These are phyloP conservation scores for Tremella mesenterica DNA, from an alignment of 768 basidiomycete species.

Conservation along the genomic window DNA sequence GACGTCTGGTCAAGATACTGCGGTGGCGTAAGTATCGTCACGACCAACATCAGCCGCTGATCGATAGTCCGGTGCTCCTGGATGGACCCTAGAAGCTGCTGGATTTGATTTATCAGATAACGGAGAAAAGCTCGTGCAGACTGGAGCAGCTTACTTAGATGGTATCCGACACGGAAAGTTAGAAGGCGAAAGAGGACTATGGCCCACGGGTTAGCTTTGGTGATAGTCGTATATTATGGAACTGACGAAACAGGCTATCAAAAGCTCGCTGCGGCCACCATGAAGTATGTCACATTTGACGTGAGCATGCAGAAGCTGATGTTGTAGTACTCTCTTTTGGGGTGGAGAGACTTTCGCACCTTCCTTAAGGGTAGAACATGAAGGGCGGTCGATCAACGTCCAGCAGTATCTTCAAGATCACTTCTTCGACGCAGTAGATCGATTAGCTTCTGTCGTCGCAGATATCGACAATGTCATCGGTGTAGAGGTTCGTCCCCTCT, in stretches of 20 bases:
- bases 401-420: slow-evolving; percentile 75
- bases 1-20: slow-evolving; percentile 94
- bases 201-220: slow-evolving; percentile 59
- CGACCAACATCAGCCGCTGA: not conserved
- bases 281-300: slow-evolving; percentile 50
- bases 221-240: not conserved
- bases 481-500: slow-evolving; percentile 60
- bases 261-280: slow-evolving; percentile 83
- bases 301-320: not conserved
- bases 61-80: slow-evolving; percentile 71
- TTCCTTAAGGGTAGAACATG: slow-evolving; percentile 50
- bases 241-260: slow-evolving; percentile 55
- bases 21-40: slow-evolving; percentile 53
- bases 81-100: slow-evolving; percentile 80
- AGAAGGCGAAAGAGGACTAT: slow-evolving; percentile 70
- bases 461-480: slow-evolving; percentile 73
- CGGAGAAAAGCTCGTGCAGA: slow-evolving; percentile 59
- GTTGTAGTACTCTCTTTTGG: slow-evolving; percentile 77
- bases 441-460: slow-evolving; percentile 59
- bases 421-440: slow-evolving; percentile 68
- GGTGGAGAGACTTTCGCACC: slow-evolving; percentile 80
- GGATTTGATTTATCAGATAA: slow-evolving; percentile 66
- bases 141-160: slow-evolving; percentile 76
- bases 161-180: slow-evolving; percentile 62
- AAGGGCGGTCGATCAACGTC: slow-evolving; percentile 53